Base-by-base conservation (phyloP, 805 yeast species). In the Metschnikowia amazonensis region DNA sequence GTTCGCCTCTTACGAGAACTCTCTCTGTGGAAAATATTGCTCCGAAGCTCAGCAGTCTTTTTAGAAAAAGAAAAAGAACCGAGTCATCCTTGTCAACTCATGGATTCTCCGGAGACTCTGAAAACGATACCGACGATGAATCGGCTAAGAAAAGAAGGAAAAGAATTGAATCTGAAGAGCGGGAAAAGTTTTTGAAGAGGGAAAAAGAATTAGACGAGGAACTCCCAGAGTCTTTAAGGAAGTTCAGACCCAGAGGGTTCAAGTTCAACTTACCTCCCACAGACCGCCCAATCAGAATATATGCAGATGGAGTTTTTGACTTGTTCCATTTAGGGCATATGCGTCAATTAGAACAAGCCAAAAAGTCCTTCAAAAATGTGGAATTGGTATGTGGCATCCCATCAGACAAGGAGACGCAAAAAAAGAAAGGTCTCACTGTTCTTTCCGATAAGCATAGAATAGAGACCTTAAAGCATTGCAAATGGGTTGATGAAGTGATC, bases 241-340 rank as follows among this genome's bases (percentile, higher is more conserved):
- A 81, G 66, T 88, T 74, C 68, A 77, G 96, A 57, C 97, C 96
- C 20, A 66, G 67, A 27, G 97, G 97, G 2, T 89, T 67, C 68
- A 72, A 71, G 54, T 79, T 94, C 65, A 89, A 88, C 55, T 56
- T 82, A 21, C 99, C 99, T 2, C 95, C 97, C 2, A 70, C 63
- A 3, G 94, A 85, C 59, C 76, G 97, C 48, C 90, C 96, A 1
- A 81, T 94, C 24, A 77, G 99, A 49, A 80, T 94, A n/a, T 94
- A 94, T 63, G 99, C 99, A 5, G 99, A 94, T 67, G 99, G 99
- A 43, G 97, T 94, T 16, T 94, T 94, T 71, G 99, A 94, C 67
- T 70, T 94, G 51, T 94, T 94, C 70, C 99, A 94, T 66, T 65
- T 94, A 60, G 99, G 99, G 20, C 99, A 94, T 63, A 94, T 94